phyloP scores from a whole-genome alignment of 805 yeast species.

The Hanseniaspora meyeri region DNA sequence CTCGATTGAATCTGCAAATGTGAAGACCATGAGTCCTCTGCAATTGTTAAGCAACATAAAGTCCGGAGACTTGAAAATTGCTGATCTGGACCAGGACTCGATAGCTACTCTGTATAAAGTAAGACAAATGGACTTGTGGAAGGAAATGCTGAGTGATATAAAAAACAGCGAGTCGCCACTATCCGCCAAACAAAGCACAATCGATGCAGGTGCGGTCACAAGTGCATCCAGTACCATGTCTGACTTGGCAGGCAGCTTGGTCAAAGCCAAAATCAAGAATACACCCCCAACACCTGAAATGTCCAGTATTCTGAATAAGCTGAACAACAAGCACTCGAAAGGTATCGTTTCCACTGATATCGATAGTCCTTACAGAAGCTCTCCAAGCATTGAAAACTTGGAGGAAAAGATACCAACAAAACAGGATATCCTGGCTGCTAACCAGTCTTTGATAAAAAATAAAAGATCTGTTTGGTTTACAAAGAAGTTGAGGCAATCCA shows the following conservation, averaged over 20 bases:
- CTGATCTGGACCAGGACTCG: conserved; percentile 25
- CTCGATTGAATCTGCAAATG: conserved; percentile 17
- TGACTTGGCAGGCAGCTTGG: not conserved
- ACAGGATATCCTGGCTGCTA: not conserved
- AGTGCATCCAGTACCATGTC: not conserved
- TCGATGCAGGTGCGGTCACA: not conserved
- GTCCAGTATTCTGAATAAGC: conserved; percentile 1
- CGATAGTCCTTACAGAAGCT: not conserved
- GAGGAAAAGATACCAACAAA: conserved; percentile 1
- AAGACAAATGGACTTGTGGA: conserved; percentile 54
- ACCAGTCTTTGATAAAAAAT: conserved; percentile 12
- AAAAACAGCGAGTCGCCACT: conserved; percentile 10
- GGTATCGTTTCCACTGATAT: too few relatives aligned
- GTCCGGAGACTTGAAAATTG: conserved; percentile 26
- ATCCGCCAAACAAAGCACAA: not conserved
- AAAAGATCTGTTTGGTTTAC: conserved; percentile 31
- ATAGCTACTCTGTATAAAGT: conserved; percentile 50
- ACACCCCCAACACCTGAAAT: not conserved
- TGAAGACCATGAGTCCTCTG: conserved; percentile 20
- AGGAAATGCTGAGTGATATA: conserved; percentile 26
- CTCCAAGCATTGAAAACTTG: not conserved
- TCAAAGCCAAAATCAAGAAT: not conserved
- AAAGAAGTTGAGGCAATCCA: conserved; percentile 40
- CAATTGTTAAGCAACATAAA: conserved; percentile 23
- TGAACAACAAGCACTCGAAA: conserved; percentile 6